Conservation (phyloP, 2,329 filamentous ascomycete species). For the Stagonosporopsis rhizophila region DNA sequence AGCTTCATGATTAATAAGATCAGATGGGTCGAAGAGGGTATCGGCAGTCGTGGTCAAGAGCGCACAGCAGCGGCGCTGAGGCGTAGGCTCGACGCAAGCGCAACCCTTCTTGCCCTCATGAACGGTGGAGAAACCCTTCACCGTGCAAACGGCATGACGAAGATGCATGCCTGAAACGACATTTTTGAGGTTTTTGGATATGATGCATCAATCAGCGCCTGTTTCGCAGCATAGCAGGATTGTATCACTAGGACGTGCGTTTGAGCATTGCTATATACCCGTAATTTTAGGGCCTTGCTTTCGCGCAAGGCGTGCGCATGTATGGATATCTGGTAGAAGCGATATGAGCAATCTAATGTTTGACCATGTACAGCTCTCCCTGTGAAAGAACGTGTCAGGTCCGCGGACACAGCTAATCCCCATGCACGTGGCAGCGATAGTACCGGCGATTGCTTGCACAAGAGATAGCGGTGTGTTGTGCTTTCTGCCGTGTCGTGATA, state of each 20-base stretch:
- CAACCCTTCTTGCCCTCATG: slow-evolving; percentile 42
- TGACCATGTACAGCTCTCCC: neutral
- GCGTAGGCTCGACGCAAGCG: slow-evolving; percentile 46
- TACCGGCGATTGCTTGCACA: slow-evolving; percentile 18
- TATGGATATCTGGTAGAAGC: slow-evolving; percentile 19
- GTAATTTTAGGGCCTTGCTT: slow-evolving; percentile 39
- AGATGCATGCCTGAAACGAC: slow-evolving; percentile 33
- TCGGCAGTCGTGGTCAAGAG: slow-evolving; percentile 48
- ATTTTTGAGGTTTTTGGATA: slow-evolving; percentile 10
- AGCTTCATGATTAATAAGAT: slow-evolving; percentile 85
- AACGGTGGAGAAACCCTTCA: slow-evolving; percentile 35
- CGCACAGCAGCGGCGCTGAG: slow-evolving; percentile 48
- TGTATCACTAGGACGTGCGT: slow-evolving; percentile 32
- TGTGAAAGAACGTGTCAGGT: neutral
- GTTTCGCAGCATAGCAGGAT: slow-evolving; percentile 7
- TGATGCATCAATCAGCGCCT: slow-evolving; percentile 7
- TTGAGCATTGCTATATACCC: slow-evolving; percentile 52
- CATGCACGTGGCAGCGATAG: slow-evolving; percentile 27
- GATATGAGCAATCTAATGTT: slow-evolving; percentile 18
- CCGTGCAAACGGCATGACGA: slow-evolving; percentile 36
- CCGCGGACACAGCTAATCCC: neutral
- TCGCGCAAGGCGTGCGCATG: slow-evolving; percentile 22
- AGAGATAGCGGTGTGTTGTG: slow-evolving; percentile 34
- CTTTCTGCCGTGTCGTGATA: slow-evolving; percentile 24
- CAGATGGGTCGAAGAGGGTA: slow-evolving; percentile 83